phyloP scores from a whole-genome alignment of 208 protist species.

The Herpetomonas samuelpessoai region DNA sequence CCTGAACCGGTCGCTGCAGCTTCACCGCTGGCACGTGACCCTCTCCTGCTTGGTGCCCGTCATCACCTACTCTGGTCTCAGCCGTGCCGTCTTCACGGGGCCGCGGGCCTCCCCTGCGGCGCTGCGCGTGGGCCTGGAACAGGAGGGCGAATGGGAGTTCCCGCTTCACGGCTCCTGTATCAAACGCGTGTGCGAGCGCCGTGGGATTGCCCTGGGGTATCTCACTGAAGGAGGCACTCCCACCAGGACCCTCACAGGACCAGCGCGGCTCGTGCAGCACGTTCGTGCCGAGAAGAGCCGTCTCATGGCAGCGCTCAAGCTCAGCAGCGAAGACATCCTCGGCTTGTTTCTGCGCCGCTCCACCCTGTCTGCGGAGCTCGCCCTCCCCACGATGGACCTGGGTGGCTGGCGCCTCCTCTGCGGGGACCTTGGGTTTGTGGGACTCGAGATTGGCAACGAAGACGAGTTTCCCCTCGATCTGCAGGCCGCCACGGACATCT shows the following conservation, averaged over 20 bases:
- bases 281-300: constrained; percentile 13
- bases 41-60: constrained; percentile 80
- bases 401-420: constrained; percentile 76
- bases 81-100: constrained; percentile 82
- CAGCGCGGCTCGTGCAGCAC: constrained; percentile 4
- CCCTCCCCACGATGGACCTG: constrained; percentile 77
- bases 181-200: constrained; percentile 13
- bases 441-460: constrained; percentile 15
- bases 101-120: constrained; percentile 47
- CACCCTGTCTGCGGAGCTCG: constrained; percentile 49
- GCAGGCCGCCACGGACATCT: constrained; percentile 27
- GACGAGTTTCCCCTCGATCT: constrained; percentile 17
- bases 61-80: constrained; percentile 74
- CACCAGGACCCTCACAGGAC: too few species aligned
- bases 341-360: constrained; percentile 59
- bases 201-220: neutral
- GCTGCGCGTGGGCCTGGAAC: constrained; percentile 63
- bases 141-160: constrained; percentile 48
- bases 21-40: constrained; percentile 87
- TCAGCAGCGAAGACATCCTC: constrained; percentile 48
- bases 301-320: constrained; percentile 25
- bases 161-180: constrained; percentile 34
- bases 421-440: constrained; percentile 56
- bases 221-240: neutral
- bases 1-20: constrained; percentile 75